A percentile compares a stretch with the other conserved stretches of the same genome.
These are phyloP conservation scores for Neurospora sp. DNA, from an alignment of 495 filamentous ascomycete genomes.

Conservation along the genomic window DNA sequence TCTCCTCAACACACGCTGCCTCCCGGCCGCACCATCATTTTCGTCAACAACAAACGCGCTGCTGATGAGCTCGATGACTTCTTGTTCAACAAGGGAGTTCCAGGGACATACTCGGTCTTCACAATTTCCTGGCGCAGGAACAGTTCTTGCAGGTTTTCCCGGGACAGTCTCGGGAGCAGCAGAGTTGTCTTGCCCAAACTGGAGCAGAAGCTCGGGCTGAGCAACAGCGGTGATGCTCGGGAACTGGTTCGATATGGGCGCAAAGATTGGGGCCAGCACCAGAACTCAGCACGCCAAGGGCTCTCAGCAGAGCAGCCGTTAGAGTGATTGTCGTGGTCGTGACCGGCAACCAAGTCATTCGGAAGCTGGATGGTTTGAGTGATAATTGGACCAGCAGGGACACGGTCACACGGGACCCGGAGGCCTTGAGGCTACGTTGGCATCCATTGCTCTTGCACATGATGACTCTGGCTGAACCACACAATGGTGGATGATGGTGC, in stretches of 20 bases:
- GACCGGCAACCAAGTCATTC: neutral
- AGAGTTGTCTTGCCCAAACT: neutral
- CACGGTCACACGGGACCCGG: neutral
- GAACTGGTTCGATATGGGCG: neutral
- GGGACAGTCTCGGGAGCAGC: slow-evolving; percentile 48
- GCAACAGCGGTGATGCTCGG: neutral
- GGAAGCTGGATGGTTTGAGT: neutral
- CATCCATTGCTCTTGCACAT: neutral
- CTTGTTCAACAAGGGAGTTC: slow-evolving; percentile 67
- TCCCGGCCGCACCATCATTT: slow-evolving; percentile 78
- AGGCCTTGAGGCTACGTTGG: neutral
- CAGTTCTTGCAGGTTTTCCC: slow-evolving; percentile 66
- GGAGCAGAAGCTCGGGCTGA: neutral
- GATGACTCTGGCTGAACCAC: neutral
- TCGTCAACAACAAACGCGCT: slow-evolving; percentile 68
- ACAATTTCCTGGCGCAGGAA: slow-evolving; percentile 14
- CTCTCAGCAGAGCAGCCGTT: neutral
- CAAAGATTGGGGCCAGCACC: neutral
- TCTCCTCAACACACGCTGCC: slow-evolving; percentile 51
- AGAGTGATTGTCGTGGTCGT: neutral
- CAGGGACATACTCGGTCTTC: slow-evolving; percentile 52
- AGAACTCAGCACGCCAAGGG: neutral
- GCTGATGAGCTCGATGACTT: slow-evolving; percentile 82
- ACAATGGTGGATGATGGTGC: slow-evolving; percentile 16
- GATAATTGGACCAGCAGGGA: neutral